These are phyloP conservation scores for Daedaleopsis sinensis DNA, from an alignment of 768 basidiomycete genomes.

Conservation along the genomic window DNA sequence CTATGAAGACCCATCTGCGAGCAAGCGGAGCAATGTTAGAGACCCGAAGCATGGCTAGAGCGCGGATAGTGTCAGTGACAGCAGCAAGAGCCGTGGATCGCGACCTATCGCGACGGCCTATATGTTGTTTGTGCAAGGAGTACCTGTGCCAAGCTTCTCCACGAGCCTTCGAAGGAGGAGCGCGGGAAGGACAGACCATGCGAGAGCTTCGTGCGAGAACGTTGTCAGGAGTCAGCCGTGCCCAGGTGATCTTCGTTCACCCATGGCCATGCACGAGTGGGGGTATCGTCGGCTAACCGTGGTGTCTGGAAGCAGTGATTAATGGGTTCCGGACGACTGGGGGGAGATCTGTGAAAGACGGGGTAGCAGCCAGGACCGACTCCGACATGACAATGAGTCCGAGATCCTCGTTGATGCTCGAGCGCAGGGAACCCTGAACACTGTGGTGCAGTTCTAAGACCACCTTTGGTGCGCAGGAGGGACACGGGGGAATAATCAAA, in stretches of 20 bases:
- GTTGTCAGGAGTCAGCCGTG: conserved; percentile 8
- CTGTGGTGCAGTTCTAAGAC: not conserved
- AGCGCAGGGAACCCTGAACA: not conserved
- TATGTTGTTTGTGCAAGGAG: not conserved
- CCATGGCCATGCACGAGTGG: not conserved
- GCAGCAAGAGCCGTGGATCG: no score
- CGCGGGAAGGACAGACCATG: conserved; percentile 4
- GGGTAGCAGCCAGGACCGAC: conserved; percentile 9
- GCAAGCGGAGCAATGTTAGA: not conserved
- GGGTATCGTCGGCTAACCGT: not conserved
- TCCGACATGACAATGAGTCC: conserved; percentile 1
- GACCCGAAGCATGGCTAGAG: not conserved
- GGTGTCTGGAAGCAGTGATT: not conserved
- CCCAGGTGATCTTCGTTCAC: conserved; percentile 17
- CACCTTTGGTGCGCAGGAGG: not conserved
- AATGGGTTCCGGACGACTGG: conserved; percentile 7
- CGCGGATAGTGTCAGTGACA: not conserved
- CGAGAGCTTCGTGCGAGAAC: conserved; percentile 11
- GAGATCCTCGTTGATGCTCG: conserved; percentile 1
- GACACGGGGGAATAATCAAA: not conserved
- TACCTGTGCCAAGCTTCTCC: not conserved
- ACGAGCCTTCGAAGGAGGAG: not conserved
- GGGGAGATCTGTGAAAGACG: conserved; percentile 1
- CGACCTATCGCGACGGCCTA: not conserved
- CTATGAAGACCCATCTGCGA: not conserved